A percentile compares a stretch with the other conserved stretches of the same genome.
These are phyloP conservation scores for Phytopythium chamaehyphon DNA, from an alignment of 352 stramenopile genomes.

Conservation along the genomic window DNA sequence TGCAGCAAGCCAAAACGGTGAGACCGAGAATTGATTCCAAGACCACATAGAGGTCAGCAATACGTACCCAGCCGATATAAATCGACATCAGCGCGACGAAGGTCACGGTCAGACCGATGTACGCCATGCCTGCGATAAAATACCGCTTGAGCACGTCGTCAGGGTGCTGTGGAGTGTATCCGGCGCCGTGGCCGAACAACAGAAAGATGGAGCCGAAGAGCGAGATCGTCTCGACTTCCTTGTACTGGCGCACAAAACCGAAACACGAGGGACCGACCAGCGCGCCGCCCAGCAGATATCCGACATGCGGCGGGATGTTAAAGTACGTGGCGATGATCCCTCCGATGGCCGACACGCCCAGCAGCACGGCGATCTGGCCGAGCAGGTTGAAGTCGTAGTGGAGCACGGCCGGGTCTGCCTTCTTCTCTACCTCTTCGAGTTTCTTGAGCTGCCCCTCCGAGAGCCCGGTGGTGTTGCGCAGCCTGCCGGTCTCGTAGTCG, in stretches of 20 bases:
- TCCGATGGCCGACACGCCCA: slow-evolving; percentile 82
- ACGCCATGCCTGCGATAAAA: slow-evolving; percentile 64
- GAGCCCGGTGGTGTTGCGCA: slow-evolving; percentile 71
- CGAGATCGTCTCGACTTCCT: slow-evolving; percentile 91
- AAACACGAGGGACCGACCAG: slow-evolving; percentile 89
- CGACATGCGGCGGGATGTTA: slow-evolving; percentile 86
- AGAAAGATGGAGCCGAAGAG: slow-evolving; percentile 93
- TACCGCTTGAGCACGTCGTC: slow-evolving; percentile 73
- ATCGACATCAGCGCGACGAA: slow-evolving; percentile 65
- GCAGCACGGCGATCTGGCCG: slow-evolving; percentile 76
- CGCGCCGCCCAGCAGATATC: slow-evolving; percentile 89
- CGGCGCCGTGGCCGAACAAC: slow-evolving; percentile 86
- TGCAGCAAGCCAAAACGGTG: slow-evolving; percentile 8
- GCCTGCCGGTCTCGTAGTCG: slow-evolving; percentile 79
- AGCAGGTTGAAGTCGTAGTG: slow-evolving; percentile 86
- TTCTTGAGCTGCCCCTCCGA: slow-evolving; percentile 66
- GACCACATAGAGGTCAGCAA: not conserved
- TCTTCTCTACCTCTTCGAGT: slow-evolving; percentile 72
- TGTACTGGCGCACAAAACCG: slow-evolving; percentile 82
- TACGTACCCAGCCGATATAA: slow-evolving; percentile 64
- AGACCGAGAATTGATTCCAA: not conserved
- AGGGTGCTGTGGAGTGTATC: slow-evolving; percentile 61
- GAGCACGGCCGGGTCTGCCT: slow-evolving; percentile 76
- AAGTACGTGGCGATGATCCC: slow-evolving; percentile 88
- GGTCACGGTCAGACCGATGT: slow-evolving; percentile 67